A percentile compares a stretch with the other conserved stretches of the same genome.
Evolutionary conservation across 257 asterid genomes (phyloP).

Genomic region (Cruciata laevipes): DNA sequence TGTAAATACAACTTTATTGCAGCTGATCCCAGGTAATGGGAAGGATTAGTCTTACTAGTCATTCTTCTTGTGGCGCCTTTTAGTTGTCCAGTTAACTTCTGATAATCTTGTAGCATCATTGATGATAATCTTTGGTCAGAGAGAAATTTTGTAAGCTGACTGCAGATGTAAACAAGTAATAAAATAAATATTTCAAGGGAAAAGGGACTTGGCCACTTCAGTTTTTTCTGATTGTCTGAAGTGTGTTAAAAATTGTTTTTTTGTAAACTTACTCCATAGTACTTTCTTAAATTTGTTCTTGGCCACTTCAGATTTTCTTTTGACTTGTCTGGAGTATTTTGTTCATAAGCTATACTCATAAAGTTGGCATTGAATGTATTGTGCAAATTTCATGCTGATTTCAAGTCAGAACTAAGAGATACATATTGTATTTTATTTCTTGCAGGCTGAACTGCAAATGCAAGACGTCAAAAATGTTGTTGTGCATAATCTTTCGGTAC

Average conservation of each 20-base stretch:
- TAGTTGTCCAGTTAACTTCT: not conserved
- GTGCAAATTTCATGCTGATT: not conserved
- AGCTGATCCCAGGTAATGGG: not conserved
- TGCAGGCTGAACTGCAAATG: slow-evolving; percentile 95
- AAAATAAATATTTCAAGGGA: slow-evolving; percentile 4
- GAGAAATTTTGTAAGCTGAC: not conserved
- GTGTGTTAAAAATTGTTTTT: not conserved
- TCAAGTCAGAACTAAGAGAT: not conserved
- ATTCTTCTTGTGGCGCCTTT: not conserved
- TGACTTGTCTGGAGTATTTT: not conserved
- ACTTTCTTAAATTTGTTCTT: not conserved
- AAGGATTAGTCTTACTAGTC: not conserved
- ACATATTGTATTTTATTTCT: slow-evolving; percentile 7
- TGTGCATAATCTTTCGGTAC: slow-evolving; percentile 89
- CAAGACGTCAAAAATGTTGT: slow-evolving; percentile 77
- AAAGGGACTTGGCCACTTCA: not conserved
- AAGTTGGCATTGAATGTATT: not conserved
- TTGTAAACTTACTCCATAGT: not conserved
- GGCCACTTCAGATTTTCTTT: not conserved
- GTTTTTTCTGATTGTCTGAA: not conserved
- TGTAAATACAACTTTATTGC: not conserved
- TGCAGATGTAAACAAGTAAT: not conserved
- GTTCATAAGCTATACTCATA: not conserved
- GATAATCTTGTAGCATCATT: not conserved
- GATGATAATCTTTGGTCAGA: not conserved